phyloP scores from a whole-genome alignment of 1,284 basidiomycete species.

The Kalmanozyma brasiliensis region DNA sequence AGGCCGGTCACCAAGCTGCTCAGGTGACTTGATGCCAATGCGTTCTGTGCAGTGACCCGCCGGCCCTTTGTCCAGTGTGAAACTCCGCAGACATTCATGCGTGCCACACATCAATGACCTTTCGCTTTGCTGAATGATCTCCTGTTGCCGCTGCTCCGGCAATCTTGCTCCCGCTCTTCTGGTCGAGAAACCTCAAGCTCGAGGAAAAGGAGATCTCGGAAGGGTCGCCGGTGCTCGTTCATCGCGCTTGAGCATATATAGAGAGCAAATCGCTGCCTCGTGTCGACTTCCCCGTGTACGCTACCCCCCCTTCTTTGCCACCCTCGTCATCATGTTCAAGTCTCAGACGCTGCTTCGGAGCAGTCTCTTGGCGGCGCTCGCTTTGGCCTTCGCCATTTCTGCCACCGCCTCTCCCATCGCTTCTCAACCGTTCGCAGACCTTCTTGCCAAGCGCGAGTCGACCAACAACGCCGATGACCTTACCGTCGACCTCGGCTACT shows the following conservation, averaged over 20 bases:
- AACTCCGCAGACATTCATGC: background rate
- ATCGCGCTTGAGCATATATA: too few species aligned
- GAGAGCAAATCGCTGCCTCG: too few species aligned
- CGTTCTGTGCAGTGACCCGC: too few species aligned
- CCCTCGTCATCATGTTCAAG: conserved; percentile 1
- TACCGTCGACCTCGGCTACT: conserved; percentile 37
- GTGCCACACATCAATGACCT: too few species aligned
- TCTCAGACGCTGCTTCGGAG: conserved; percentile 6
- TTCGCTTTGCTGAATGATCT: too few species aligned
- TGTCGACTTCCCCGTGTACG: too few species aligned
- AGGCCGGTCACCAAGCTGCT: too few species aligned
- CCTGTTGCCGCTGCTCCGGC: background rate
- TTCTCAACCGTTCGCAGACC: conserved; percentile 25
- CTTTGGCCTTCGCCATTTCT: background rate
- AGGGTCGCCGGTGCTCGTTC: conserved; percentile 2
- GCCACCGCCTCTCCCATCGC: conserved; percentile 15
- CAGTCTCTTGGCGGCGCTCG: conserved; percentile 15
- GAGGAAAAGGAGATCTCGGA: background rate
- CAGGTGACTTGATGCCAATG: too few species aligned
- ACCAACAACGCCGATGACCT: conserved; percentile 8
- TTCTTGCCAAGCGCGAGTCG: conserved; percentile 13
- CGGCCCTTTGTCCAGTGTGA: too few species aligned
- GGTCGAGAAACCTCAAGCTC: too few species aligned
- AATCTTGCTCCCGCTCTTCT: background rate
- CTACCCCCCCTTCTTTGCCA: background rate